Evolutionary conservation across 352 stramenopile species (phyloP).

Genomic region (Thalassiosira ordinaria): DNA sequence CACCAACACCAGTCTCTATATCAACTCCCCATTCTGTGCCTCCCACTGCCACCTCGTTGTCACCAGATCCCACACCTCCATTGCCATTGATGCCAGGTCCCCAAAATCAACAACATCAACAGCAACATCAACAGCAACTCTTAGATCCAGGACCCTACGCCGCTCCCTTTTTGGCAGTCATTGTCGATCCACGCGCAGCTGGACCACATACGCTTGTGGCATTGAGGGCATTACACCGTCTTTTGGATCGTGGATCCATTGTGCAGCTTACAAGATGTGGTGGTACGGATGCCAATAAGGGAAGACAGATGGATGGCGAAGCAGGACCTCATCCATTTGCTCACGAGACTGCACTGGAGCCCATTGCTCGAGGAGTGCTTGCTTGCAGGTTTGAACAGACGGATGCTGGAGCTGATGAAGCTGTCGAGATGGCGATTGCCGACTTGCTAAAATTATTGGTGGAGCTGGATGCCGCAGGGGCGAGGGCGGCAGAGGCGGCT

Average conservation of each 20-base stretch:
- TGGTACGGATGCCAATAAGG: neutral
- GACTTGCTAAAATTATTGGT: constrained; percentile 79
- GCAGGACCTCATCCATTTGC: constrained; percentile 1
- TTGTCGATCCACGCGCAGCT: constrained; percentile 79
- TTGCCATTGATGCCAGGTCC: constrained; percentile 1
- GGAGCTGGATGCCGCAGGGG: constrained; percentile 45
- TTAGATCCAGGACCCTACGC: constrained; percentile 59
- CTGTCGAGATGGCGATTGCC: constrained; percentile 85
- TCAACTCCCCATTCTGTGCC: constrained; percentile 29
- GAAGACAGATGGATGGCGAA: neutral
- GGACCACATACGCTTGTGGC: constrained; percentile 82
- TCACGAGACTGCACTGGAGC: constrained; percentile 42
- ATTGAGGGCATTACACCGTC: constrained; percentile 68
- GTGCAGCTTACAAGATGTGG: constrained; percentile 24
- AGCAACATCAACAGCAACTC: constrained; percentile 6
- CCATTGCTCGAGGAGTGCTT: constrained; percentile 70
- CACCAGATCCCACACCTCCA: too few species aligned
- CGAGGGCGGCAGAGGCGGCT: constrained; percentile 13
- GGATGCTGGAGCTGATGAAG: constrained; percentile 81
- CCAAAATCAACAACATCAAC: constrained; percentile 10
- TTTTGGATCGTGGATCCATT: constrained; percentile 66
- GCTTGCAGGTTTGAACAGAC: constrained; percentile 85
- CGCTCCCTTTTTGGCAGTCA: constrained; percentile 76
- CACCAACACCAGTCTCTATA: neutral
- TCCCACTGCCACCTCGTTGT: too few species aligned